phyloP scores from a whole-genome alignment of 441 rosid species.

The Euphorbia celastroides region DNA sequence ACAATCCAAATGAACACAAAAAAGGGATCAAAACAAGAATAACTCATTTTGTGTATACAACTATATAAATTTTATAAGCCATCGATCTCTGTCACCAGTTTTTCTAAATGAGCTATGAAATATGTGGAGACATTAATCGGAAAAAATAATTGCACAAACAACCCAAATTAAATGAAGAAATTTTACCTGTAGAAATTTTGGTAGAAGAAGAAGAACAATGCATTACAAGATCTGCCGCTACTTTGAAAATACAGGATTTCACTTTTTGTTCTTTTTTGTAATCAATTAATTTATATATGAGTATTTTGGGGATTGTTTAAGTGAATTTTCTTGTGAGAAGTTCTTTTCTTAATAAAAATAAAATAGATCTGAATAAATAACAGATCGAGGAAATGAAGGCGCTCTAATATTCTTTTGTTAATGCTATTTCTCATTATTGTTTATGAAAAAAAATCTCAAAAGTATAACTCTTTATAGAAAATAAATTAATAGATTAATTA shows the following conservation, averaged over 20 bases:
- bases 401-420: neutral
- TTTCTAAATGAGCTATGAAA: neutral
- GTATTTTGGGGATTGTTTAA: neutral
- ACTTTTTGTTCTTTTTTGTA: neutral
- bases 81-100: neutral
- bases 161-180: neutral
- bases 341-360: neutral
- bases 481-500: no score
- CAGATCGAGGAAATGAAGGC: neutral
- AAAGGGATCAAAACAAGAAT: neutral
- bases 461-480: no score
- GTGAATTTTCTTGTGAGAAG: neutral
- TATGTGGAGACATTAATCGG: no score
- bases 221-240: neutral
- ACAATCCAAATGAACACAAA: neutral
- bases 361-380: neutral
- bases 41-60: neutral
- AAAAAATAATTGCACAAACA: neutral
- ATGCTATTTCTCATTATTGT: neutral
- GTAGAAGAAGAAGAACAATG: neutral
- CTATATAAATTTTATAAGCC: neutral
- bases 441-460: no score
- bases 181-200: neutral
- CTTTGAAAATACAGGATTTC: neutral
- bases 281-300: neutral